Conservation (phyloP, 176 grass and related monocot genomes). For the Zizania latifolia region DNA sequence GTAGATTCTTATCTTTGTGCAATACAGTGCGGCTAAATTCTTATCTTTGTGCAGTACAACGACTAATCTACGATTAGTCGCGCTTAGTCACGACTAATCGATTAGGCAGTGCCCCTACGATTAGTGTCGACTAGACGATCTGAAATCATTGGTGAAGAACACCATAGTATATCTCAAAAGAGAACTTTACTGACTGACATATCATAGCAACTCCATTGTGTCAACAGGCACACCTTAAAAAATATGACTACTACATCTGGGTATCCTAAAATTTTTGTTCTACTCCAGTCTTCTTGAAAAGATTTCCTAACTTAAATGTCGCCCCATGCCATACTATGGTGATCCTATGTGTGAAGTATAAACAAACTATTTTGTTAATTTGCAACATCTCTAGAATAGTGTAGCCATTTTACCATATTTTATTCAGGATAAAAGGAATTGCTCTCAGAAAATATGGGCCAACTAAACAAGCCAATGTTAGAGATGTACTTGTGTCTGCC, state of each 20-base stretch:
- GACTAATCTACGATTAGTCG: too few species aligned
- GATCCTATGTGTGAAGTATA: too few species aligned
- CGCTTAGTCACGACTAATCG: too few species aligned
- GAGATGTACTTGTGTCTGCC: slow-evolving; percentile 79
- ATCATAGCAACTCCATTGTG: too few species aligned
- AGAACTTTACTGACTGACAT: neutral
- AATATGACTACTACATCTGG: neutral
- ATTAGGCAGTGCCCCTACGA: too few species aligned
- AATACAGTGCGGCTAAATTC: too few species aligned
- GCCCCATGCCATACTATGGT: neutral
- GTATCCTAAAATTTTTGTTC: too few species aligned
- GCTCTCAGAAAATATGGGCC: neutral
- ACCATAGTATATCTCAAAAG: neutral
- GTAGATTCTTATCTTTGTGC: too few species aligned
- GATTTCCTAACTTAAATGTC: neutral
- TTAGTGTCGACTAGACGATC: too few species aligned
- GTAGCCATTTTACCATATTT: neutral
- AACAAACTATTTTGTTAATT: too few species aligned
- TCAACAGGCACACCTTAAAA: neutral
- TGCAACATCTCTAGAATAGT: neutral
- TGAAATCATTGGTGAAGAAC: too few species aligned
- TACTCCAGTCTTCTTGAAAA: neutral
- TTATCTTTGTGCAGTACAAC: too few species aligned
- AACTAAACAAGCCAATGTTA: neutral
- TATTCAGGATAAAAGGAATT: neutral